phyloP scores from a whole-genome alignment of 2,329 filamentous ascomycete genomes.

The Teratosphaeria gauchensis region DNA sequence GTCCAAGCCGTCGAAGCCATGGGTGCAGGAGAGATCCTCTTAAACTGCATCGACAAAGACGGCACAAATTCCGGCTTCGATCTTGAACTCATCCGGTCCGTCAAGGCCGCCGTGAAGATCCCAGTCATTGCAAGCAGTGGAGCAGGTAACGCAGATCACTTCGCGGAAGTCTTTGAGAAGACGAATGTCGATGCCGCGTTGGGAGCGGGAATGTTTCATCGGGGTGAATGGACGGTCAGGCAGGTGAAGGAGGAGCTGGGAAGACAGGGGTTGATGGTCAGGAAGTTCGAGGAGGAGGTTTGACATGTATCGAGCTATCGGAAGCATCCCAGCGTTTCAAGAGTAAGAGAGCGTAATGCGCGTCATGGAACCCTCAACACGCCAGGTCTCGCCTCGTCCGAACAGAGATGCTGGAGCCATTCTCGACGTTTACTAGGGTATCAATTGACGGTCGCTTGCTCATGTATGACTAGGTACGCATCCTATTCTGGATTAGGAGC shows the following conservation, averaged over 20 bases:
- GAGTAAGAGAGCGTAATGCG: background rate
- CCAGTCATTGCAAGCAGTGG: slow-evolving; percentile 94
- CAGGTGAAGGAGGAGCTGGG: slow-evolving; percentile 81
- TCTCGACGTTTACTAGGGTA: too few species aligned
- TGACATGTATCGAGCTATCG: background rate
- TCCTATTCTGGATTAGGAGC: too few species aligned
- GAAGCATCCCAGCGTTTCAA: background rate
- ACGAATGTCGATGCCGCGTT: slow-evolving; percentile 86
- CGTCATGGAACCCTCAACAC: too few species aligned
- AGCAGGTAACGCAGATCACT: slow-evolving; percentile 78
- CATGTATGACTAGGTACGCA: too few species aligned
- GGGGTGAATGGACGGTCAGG: slow-evolving; percentile 86
- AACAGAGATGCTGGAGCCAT: too few species aligned
- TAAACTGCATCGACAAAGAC: slow-evolving; percentile 97
- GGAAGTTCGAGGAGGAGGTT: slow-evolving; percentile 57
- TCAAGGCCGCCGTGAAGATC: slow-evolving; percentile 79
- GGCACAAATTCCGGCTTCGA: slow-evolving; percentile 93
- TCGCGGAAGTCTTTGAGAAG: slow-evolving; percentile 77
- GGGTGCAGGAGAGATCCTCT: slow-evolving; percentile 85
- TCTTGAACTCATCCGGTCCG: slow-evolving; percentile 77
- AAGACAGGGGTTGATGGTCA: slow-evolving; percentile 63
- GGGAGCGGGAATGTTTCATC: slow-evolving; percentile 95
- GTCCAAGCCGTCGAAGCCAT: slow-evolving; percentile 86
- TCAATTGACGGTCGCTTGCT: too few species aligned
- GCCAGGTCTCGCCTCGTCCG: too few species aligned